Base-by-base conservation (phyloP, 2,329 filamentous ascomycete genomes). In the Phaeosphaeriaceae sp. region DNA sequence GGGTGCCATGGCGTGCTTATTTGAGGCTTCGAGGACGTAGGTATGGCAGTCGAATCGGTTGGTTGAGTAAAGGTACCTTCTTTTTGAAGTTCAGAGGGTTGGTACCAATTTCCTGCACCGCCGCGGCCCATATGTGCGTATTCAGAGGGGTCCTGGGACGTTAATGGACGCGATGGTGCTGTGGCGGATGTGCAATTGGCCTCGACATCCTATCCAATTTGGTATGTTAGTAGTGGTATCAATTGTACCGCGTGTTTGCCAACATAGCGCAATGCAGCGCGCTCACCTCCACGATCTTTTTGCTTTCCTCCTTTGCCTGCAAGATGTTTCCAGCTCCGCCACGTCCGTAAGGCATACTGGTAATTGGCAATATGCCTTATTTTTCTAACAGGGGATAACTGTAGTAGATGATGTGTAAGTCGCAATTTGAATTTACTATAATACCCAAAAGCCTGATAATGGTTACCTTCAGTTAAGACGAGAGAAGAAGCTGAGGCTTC, bases 31-130 rank as follows among this genome's bases (percentile, higher is more conserved):
- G 58, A 47, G 15, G 53, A 51, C 13, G 63, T 64, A 3, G 68
- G 69, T 2, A 56, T 43, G 9, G 66, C 61, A 11, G 68, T 72
- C 4, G 68, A 47, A 18, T 73, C 69, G 38, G 37, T 29, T 20
- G 64, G 46, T 12, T 63, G 52, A 6, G 58, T 58, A 56, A 77
- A 79, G 4, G 64, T 67, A 42, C 77, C 77, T 6, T 66, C 71
- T 45, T 72, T 53, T 9, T 61, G 60, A 18, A 79, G 66, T 23
- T 73, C 64, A 26, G 68, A 61, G 21, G 77, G 77, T 33, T 72
- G 70, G 58, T 77, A 79, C 67, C 70, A 78, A 61, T 80, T 79
- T 3, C 77, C 78, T 4, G 74, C 73, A 32, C 77, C 78, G 33
- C 77, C 77, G 33, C 77, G 69, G 29, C 77, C 77, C 42, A 66